Percentiles rank a stretch among this genome's conserved stretches.
phyloP scores from a whole-genome alignment of 2,329 filamentous ascomycete species.

The Diaporthe citrichinensis region DNA sequence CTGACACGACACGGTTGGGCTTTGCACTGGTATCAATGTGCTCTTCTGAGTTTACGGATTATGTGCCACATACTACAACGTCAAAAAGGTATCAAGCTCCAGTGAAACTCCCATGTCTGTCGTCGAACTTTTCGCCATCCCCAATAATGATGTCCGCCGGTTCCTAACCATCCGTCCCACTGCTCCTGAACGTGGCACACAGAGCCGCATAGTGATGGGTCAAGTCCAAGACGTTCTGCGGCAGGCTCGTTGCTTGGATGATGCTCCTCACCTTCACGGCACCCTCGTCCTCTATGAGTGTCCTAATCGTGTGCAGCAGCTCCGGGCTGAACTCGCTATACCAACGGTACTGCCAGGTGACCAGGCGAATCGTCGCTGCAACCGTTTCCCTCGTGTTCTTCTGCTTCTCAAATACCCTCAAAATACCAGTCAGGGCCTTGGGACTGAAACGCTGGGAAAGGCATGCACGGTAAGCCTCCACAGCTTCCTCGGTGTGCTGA shows the following conservation, averaged over 20 bases:
- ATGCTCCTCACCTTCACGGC: constrained; percentile 98
- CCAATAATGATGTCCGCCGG: background rate
- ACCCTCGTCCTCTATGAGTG: constrained; percentile 96
- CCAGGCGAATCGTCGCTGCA: constrained; percentile 87
- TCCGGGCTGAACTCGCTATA: constrained; percentile 99
- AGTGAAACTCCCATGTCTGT: constrained; percentile 29
- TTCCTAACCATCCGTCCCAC: constrained; percentile 84
- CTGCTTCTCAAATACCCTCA: constrained; percentile 82
- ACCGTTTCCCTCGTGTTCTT: constrained; percentile 87
- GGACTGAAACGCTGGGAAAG: constrained; percentile 91
- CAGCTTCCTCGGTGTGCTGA: constrained; percentile 90
- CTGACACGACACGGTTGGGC: background rate
- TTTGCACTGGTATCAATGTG: constrained; percentile 26
- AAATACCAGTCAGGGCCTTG: constrained; percentile 88
- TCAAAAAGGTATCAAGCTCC: constrained; percentile 40
- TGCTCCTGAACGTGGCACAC: constrained; percentile 95
- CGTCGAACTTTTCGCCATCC: background rate
- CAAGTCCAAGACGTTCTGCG: constrained; percentile 91
- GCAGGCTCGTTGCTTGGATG: constrained; percentile 94
- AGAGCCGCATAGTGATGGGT: constrained; percentile 97
- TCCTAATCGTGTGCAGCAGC: constrained; percentile 88
- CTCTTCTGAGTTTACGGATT: constrained; percentile 12
- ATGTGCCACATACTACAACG: constrained; percentile 20
- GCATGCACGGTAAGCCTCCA: constrained; percentile 93
- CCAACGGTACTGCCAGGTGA: constrained; percentile 99